Percentiles rank a stretch among this genome's conserved stretches.
These are phyloP conservation scores for Geosmithia flava DNA, from an alignment of 2,329 filamentous ascomycete species.

Conservation along the genomic window DNA sequence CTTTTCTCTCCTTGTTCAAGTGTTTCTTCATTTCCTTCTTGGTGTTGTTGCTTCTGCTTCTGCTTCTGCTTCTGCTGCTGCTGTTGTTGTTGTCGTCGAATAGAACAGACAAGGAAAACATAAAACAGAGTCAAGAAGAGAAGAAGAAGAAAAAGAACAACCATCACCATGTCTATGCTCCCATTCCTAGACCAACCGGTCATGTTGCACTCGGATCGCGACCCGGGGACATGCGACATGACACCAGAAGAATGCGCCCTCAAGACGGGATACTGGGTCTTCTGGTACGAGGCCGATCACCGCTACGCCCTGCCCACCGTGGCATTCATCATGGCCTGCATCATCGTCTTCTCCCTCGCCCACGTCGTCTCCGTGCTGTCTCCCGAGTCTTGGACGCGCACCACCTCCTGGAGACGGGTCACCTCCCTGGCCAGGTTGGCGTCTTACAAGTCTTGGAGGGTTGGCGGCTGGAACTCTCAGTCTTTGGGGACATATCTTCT, in stretches of 20 bases:
- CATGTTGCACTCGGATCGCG: conserved; percentile 23
- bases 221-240: conserved; percentile 19
- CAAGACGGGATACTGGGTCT: conserved; percentile 31
- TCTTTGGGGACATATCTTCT: conserved; percentile 30
- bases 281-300: conserved; percentile 37
- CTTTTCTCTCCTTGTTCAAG: no score
- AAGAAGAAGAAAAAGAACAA: no score
- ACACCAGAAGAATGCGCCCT: conserved; percentile 31
- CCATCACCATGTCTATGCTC: background rate
- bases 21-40: no score
- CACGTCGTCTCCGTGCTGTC: conserved; percentile 23
- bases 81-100: no score
- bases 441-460: conserved; percentile 10
- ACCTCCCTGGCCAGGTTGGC: background rate
- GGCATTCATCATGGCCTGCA: conserved; percentile 36
- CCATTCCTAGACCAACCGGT: conserved; percentile 27
- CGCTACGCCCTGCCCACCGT: conserved; percentile 38
- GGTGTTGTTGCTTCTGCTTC: no score
- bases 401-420: background rate
- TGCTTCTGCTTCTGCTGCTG: no score
- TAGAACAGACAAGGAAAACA: no score
- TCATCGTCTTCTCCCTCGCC: conserved; percentile 31
- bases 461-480: conserved; percentile 24
- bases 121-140: no score
- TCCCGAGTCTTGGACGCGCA: background rate